A percentile compares a stretch with the other conserved stretches of the same genome.
Conservation (phyloP, 495 filamentous ascomycete genomes). For the Jackrogersella multiformis region DNA sequence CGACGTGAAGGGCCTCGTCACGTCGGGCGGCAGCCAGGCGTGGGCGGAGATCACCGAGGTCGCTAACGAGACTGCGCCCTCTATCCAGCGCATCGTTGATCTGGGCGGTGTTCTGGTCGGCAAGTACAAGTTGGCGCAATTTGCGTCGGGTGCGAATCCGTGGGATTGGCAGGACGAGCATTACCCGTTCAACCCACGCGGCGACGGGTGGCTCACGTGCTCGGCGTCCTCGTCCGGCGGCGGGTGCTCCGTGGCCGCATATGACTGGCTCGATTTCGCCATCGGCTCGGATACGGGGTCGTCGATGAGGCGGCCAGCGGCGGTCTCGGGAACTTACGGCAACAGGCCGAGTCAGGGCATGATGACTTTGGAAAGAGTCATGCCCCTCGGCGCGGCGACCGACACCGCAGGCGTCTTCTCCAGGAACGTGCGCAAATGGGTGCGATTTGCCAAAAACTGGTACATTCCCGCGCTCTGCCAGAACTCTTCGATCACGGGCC, state of each 20-base stretch:
- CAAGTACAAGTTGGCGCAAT: slow-evolving; percentile 63
- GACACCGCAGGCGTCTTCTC: slow-evolving; percentile 59
- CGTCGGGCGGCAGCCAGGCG: slow-evolving; percentile 62
- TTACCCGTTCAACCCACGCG: slow-evolving; percentile 58
- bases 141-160: slow-evolving; percentile 60
- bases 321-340: slow-evolving; percentile 59
- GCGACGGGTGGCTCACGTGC: slow-evolving; percentile 57
- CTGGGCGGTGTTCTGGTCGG: slow-evolving; percentile 62
- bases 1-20: slow-evolving; percentile 61
- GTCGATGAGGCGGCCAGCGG: slow-evolving; percentile 58
- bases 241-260: slow-evolving; percentile 51
- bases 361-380: slow-evolving; percentile 53
- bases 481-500: slow-evolving; percentile 45
- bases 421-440: slow-evolving; percentile 49
- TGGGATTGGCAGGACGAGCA: slow-evolving; percentile 64
- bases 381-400: slow-evolving; percentile 56
- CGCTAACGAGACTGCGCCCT: slow-evolving; percentile 53
- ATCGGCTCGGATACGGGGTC: slow-evolving; percentile 59
- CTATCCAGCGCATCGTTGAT: slow-evolving; percentile 60
- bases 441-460: slow-evolving; percentile 52
- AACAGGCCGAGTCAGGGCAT: slow-evolving; percentile 58
- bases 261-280: slow-evolving; percentile 58
- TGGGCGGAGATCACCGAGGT: slow-evolving; percentile 56
- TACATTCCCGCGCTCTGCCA: slow-evolving; percentile 50
- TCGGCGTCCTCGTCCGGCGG: slow-evolving; percentile 54